These are phyloP conservation scores for Cordyceps farinosa DNA, from an alignment of 2,329 filamentous ascomycete species.

Conservation along the genomic window DNA sequence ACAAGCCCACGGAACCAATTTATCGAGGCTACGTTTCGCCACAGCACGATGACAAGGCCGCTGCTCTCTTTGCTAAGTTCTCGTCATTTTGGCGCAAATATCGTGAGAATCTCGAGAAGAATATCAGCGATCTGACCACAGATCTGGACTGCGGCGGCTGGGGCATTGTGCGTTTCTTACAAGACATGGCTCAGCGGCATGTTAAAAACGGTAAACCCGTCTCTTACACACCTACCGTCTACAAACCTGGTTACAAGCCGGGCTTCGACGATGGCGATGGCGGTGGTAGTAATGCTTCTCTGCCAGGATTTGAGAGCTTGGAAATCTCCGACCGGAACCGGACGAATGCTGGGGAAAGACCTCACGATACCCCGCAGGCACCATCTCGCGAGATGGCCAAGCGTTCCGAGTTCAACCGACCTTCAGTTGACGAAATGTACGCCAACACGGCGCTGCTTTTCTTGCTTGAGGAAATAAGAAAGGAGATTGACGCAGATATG, in stretches of 20 bases:
- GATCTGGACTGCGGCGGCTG: background rate
- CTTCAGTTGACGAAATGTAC: background rate
- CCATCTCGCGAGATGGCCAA: background rate
- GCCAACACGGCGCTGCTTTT: background rate
- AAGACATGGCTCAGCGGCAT: background rate
- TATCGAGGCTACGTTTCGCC: background rate
- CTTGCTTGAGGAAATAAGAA: background rate
- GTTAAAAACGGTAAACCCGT: background rate
- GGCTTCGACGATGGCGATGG: no score
- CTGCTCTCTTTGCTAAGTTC: background rate
- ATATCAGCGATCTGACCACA: background rate
- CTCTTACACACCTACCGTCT: background rate
- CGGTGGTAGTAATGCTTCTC: background rate
- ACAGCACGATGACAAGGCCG: background rate
- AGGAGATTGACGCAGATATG: background rate
- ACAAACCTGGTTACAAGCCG: no score
- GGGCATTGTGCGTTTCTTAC: background rate
- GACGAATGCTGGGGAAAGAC: no score
- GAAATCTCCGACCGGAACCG: background rate
- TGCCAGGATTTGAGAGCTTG: background rate
- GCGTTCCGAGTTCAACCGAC: background rate
- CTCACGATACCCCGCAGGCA: background rate
- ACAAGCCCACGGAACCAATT: background rate
- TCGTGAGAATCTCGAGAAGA: background rate
- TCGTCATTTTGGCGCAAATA: background rate